Base-by-base conservation (phyloP, 2,329 filamentous ascomycete species). In the Aspergillus fumigatus region DNA sequence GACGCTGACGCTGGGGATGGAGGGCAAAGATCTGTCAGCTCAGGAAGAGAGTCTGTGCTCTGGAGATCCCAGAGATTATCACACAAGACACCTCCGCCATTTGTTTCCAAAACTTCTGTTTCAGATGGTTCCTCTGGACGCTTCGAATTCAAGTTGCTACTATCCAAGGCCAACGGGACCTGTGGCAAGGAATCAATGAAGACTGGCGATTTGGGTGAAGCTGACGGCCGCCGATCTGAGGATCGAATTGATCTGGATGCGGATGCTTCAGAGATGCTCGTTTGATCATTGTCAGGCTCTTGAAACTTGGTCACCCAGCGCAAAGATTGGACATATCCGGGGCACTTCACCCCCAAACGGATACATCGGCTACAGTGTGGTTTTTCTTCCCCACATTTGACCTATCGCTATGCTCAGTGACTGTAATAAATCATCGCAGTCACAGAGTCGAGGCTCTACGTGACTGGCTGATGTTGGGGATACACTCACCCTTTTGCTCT, bases 301-400 rank as follows among this genome's bases (percentile, higher is more conserved):
- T 56, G 60, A 53, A 70, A 64, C 51, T 74, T 71, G 14, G 71
- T 73, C 14, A 75, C 66, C 72, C 72, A 75, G 49, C 70, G 68
- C 21, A 75, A 60, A 4, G 70, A 70, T 54, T 74, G 70, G 1
- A 69, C 62, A 60, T 75, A 75, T 2, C 73, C 73, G 19, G 73
- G 72, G 29, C 73, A 75, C 26, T 64, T 67, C 23, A 75, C 69
- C 0, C 73, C 71, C 26, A 75, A 52, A 25, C 73, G 71, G n/a
- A 62, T 69, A 51, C 73, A 75, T 49, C 73, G 72, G 60, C 57
- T 65, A 58, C 73, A 75, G 25, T 70, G 61, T 32, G 73, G 73
- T 53, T 72, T 71, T 50, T 73, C 70, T 59, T 75, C 72, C 61
- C 73, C 73, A 55, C 73, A 75, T 65, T 75, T 75, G 51, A 75